Evolutionary conservation across 2,329 filamentous ascomycete genomes (phyloP), one percentile per base, ranked within the genome.

Genomic region (Calonectria leucothoes): DNA sequence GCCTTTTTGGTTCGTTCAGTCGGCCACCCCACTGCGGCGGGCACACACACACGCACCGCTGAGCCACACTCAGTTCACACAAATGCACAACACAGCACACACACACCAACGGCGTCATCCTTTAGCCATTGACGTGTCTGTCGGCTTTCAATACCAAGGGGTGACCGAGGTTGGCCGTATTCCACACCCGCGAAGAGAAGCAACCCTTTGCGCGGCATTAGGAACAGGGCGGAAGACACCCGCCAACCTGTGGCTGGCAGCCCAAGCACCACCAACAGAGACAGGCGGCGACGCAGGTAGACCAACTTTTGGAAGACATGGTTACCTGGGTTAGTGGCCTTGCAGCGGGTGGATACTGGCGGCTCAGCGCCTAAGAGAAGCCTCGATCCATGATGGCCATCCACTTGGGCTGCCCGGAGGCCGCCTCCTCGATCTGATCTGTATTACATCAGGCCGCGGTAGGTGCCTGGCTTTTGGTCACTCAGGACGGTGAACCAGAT

Each of bases 61-160:
- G 42, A 45, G 48, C 33, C 69, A 49, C 61, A 48, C 35, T 20
- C 61, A 39, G 37, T 51, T 37, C 23, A 42, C 57, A 69, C 57
- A 27, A 25, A 33, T 29, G 29, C 68, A 59, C 68, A 49, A 42
- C 59, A 59, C 69, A 66, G n/a, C 51, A 52, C 67, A 69, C 73
- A 52, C 49, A 20, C 64, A 52, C 23, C 48, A 27, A 49, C 72
- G 51, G 63, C 51, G 66, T 35, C 61, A 51, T 63, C 69, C 39
- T 48, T 69, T 45, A 67, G 61, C 74, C 77, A 73, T 79, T 78
- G 69, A 70, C 55, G 51, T 74, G 65, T 55, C 75, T 63, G 67
- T 72, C 66, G 31, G 45, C 45, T 23, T 39, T 39, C 31, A 45
- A 39, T 17, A 45, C 42, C 23, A 45, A n/a, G 42, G n/a, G 14